Evolutionary conservation across 768 basidiomycete species (phyloP).

Genomic region (Rhodotorula paludigena): DNA sequence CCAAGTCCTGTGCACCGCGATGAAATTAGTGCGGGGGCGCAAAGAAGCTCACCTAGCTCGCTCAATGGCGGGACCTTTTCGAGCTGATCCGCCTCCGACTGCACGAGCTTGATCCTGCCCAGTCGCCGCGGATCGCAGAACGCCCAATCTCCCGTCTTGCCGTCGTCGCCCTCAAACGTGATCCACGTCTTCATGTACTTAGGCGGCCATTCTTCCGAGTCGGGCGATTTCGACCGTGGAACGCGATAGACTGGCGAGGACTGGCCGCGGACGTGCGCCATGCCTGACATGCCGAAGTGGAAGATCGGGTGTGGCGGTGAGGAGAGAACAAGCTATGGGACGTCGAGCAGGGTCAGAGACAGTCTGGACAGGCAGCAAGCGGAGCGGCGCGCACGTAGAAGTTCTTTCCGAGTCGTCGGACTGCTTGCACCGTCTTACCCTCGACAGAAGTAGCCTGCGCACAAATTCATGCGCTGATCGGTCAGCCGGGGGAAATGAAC

Average conservation of each 20-base stretch:
- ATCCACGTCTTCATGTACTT: conserved; percentile 38
- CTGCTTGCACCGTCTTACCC: conserved; percentile 31
- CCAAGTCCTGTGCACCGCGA: not conserved
- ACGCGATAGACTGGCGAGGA: conserved; percentile 34
- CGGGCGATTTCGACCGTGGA: conserved; percentile 22
- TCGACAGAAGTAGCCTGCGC: conserved; percentile 11
- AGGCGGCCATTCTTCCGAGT: conserved; percentile 38
- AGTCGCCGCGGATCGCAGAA: conserved; percentile 41
- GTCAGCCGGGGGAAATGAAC: no score
- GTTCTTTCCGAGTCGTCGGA: conserved; percentile 38
- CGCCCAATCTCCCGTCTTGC: conserved; percentile 35
- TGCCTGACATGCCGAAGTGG: conserved; percentile 42
- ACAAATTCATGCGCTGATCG: not conserved
- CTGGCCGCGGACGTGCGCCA: conserved; percentile 23
- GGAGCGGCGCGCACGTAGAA: conserved; percentile 45
- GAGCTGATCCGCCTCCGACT: conserved; percentile 19
- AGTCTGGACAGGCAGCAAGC: not conserved
- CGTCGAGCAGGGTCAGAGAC: no score
- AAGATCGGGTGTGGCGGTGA: conserved; percentile 25
- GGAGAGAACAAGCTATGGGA: conserved; percentile 26
- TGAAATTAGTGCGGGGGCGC: not conserved
- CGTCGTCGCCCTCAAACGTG: conserved; percentile 11
- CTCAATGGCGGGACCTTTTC: conserved; percentile 32
- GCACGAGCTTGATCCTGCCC: conserved; percentile 40
- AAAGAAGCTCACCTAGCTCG: conserved; percentile 31